Evolutionary conservation across 2,329 filamentous ascomycete species (phyloP).

Genomic region (Phaeosphaeria sp.): DNA sequence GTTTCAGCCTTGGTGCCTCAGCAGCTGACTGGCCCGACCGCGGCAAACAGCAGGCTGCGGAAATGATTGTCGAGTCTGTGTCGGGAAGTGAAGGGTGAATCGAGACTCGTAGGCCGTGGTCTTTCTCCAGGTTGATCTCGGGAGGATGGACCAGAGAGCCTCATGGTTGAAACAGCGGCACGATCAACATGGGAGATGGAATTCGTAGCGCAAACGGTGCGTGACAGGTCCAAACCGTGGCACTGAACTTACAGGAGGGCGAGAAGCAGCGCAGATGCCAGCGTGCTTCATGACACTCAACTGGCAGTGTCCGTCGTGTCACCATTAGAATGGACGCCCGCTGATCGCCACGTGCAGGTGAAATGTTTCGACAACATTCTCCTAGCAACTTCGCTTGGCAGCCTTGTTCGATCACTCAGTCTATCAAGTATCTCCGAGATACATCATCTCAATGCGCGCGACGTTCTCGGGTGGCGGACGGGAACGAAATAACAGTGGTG

Average conservation of each 20-base stretch:
- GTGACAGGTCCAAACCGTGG: constrained; percentile 18
- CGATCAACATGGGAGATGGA: constrained; percentile 20
- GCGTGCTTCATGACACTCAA: constrained; percentile 22
- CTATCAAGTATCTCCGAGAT: constrained; percentile 3
- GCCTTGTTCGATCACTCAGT: not conserved
- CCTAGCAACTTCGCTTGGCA: constrained; percentile 8
- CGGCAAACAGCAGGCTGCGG: constrained; percentile 10
- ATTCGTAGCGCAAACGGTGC: constrained; percentile 16
- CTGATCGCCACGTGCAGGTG: constrained; percentile 19
- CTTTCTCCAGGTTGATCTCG: constrained; percentile 11
- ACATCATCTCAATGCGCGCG: constrained; percentile 25
- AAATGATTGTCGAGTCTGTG: constrained; percentile 22
- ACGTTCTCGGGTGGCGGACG: constrained; percentile 2
- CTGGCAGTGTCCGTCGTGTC: constrained; percentile 14
- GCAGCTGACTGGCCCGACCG: constrained; percentile 19
- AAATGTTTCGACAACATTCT: constrained; percentile 7
- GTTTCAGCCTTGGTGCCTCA: constrained; percentile 24
- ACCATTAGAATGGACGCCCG: constrained; percentile 11
- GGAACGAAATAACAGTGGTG: constrained; percentile 10
- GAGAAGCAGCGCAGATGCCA: constrained; percentile 9
- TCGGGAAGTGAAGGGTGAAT: constrained; percentile 17
- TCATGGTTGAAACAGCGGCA: constrained; percentile 22
- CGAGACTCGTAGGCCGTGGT: constrained; percentile 21
- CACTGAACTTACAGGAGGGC: constrained; percentile 9
- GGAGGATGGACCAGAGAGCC: constrained; percentile 19